These are phyloP conservation scores for Phytophthora quininea DNA, from an alignment of 352 stramenopile species.

Conservation along the genomic window DNA sequence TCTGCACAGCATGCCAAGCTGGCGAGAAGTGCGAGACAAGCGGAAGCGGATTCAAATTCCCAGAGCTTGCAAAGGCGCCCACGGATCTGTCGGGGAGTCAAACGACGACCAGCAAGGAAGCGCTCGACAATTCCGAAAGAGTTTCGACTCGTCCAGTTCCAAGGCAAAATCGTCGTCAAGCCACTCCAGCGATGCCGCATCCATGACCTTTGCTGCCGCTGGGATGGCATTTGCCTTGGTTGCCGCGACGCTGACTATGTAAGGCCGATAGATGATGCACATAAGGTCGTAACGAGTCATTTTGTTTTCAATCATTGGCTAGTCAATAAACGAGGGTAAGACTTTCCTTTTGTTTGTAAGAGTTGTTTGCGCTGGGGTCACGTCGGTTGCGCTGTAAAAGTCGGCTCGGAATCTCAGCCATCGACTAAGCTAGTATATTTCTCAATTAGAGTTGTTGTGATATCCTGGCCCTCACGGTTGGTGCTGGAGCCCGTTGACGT, in stretches of 20 bases:
- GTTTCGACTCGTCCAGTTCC: conserved; percentile 8
- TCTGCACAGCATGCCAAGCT: conserved; percentile 63
- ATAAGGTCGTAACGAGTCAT: conserved; percentile 8
- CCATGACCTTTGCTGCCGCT: conserved; percentile 18
- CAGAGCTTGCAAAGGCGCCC: conserved; percentile 60
- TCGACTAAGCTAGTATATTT: too few relatives aligned
- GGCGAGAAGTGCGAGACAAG: conserved; percentile 43
- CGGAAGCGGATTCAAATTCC: conserved; percentile 62
- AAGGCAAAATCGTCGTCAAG: conserved; percentile 7
- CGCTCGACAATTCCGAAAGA: conserved; percentile 7
- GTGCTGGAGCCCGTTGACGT: too few relatives aligned
- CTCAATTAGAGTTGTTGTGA: too few relatives aligned
- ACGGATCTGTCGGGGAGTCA: conserved; percentile 48
- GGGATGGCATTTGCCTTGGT: conserved; percentile 28
- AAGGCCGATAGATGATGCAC: conserved; percentile 25
- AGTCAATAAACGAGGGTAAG: conserved; percentile 16
- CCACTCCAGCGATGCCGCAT: conserved; percentile 6
- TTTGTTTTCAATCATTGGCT: too few relatives aligned
- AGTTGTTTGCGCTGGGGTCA: too few relatives aligned
- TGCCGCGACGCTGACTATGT: conserved; percentile 27
- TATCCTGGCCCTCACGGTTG: too few relatives aligned
- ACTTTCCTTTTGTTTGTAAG: too few relatives aligned
- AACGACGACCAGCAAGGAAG: conserved; percentile 35
- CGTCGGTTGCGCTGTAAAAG: too few relatives aligned
- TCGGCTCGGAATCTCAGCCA: too few relatives aligned